Evolutionary conservation across 2,329 filamentous ascomycete genomes (phyloP).

Genomic region (Aspergillus udagawae): DNA sequence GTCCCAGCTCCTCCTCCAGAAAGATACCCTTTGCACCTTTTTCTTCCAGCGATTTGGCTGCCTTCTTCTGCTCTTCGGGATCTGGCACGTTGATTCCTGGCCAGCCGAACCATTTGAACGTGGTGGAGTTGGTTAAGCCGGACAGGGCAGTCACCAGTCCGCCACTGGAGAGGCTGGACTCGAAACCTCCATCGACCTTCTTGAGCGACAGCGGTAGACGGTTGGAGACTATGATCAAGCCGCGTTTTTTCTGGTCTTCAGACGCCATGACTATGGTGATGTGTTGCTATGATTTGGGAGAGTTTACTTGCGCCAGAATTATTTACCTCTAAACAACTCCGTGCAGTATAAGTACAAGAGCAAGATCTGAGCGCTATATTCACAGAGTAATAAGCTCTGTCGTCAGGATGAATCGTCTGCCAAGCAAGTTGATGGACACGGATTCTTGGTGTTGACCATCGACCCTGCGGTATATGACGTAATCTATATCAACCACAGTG

Average conservation of each 20-base stretch:
- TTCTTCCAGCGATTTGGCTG: constrained; percentile 69
- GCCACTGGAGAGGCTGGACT: constrained; percentile 85
- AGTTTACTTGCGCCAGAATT: not conserved
- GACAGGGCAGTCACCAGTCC: constrained; percentile 87
- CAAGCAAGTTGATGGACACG: not conserved
- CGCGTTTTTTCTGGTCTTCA: constrained; percentile 15
- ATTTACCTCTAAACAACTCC: not conserved
- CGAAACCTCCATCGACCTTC: constrained; percentile 73
- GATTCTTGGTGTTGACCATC: not conserved
- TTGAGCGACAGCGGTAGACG: constrained; percentile 91
- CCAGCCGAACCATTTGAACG: constrained; percentile 96
- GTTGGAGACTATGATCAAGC: constrained; percentile 75
- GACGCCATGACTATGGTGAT: not conserved
- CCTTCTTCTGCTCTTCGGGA: constrained; percentile 59
- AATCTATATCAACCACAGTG: no score
- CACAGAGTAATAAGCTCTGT: not conserved
- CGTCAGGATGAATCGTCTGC: not conserved
- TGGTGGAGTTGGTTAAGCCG: constrained; percentile 80
- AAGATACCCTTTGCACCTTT: constrained; percentile 84
- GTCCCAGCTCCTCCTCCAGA: constrained; percentile 78
- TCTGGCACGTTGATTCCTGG: constrained; percentile 83
- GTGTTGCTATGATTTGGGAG: not conserved
- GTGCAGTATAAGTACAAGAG: no score
- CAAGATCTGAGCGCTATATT: no score
- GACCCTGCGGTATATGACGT: not conserved